Base-by-base conservation (phyloP, 1,139 yeast species). In the Saccharomyces hybrid region DNA sequence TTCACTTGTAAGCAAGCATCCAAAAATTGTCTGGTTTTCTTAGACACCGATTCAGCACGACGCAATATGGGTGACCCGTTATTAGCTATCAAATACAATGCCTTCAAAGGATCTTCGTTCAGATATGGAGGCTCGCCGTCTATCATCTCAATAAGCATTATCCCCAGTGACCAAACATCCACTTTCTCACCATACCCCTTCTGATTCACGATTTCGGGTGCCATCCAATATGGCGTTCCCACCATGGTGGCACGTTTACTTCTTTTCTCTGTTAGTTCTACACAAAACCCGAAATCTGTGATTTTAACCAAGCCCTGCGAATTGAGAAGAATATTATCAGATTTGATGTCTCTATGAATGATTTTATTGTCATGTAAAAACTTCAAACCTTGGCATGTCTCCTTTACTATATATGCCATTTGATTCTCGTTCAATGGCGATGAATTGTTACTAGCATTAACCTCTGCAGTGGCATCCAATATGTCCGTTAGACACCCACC, bases 211-310 rank as follows among this genome's bases (percentile, higher is more conserved):
- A 91, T 96, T 71, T 91, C 98, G 2, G 98, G 98, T 0, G 97
- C 98, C 98, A 91, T 91, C 98, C 98, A 91, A 70, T 91, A 91
- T 9, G 98, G 97, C 0, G 98, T 91, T 29, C 98, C 98, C 7
- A 90, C 98, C 96, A 91, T 89, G 1, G 98, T 91, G 7, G 96
- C 96, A 58, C 98, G 80, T 71, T 91, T 91, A 59, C 85, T 85
- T 71, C 91, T 82, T 68, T 88, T 93, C 58, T 87, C 95, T 2
- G 96, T 91, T 62, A 91, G 77, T 71, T 90, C 88, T 32, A 98
- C 98, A 73, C 97, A 91, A 75, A 91, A 91, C 0, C 98, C 98
- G 72, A 91, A 91, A 73, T 91, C 98, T 4, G 97, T 91, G 57
- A 91, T 88, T 73, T 91, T 91, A 53, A 91, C 96, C 61, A 88